Evolutionary conservation across 352 stramenopile species (phyloP).

Genomic region (Plasmopara halstedii): DNA sequence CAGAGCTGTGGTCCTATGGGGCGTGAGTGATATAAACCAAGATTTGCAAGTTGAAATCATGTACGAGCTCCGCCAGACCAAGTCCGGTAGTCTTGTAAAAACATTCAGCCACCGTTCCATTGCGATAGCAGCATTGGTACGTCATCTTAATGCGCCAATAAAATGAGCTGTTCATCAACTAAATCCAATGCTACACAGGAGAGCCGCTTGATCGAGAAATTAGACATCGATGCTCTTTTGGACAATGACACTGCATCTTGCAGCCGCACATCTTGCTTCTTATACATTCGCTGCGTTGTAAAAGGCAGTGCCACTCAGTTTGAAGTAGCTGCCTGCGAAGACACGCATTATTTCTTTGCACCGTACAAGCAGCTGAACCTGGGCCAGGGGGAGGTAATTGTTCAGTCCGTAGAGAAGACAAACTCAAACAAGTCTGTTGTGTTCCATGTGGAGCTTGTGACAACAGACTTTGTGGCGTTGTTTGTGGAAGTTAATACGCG

Average conservation of each 20-base stretch:
- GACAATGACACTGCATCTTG: slow-evolving; percentile 32
- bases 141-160: background rate
- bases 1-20: slow-evolving; percentile 26
- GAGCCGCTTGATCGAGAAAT: slow-evolving; percentile 24
- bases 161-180: background rate
- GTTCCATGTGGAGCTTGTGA: slow-evolving; percentile 42
- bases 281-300: slow-evolving; percentile 29
- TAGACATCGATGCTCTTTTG: slow-evolving; percentile 26
- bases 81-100: slow-evolving; percentile 36
- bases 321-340: slow-evolving; percentile 19
- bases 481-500: slow-evolving; percentile 64
- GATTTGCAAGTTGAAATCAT: slow-evolving; percentile 26
- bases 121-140: slow-evolving; percentile 28
- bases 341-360: slow-evolving; percentile 59
- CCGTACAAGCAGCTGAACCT: slow-evolving; percentile 60
- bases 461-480: slow-evolving; percentile 50
- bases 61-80: slow-evolving; percentile 38
- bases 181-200: slow-evolving; percentile 22
- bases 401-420: slow-evolving; percentile 10
- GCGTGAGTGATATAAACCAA: slow-evolving; percentile 42
- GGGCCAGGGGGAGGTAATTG: slow-evolving; percentile 23
- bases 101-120: slow-evolving; percentile 20
- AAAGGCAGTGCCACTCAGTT: slow-evolving; percentile 4
- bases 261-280: slow-evolving; percentile 41
- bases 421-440: slow-evolving; percentile 1